Percentiles rank a stretch among this genome's conserved stretches.
These are phyloP conservation scores for Pleodorina starrii DNA, from an alignment of 139 green algal genomes.

Conservation along the genomic window DNA sequence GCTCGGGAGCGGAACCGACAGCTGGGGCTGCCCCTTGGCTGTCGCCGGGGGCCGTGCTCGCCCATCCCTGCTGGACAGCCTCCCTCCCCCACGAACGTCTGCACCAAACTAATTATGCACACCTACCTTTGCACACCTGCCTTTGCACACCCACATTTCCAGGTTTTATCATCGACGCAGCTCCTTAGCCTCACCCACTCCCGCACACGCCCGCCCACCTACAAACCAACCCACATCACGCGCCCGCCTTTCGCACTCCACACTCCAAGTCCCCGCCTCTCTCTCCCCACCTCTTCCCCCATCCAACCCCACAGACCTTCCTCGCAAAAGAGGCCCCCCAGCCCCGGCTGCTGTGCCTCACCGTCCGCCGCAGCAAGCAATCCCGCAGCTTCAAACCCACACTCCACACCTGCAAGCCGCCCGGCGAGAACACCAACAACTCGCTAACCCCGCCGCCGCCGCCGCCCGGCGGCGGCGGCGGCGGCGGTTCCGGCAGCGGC, in stretches of 20 bases:
- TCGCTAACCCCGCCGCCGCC: neutral
- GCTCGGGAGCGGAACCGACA: neutral
- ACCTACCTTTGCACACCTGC: no score
- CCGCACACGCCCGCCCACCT: no score
- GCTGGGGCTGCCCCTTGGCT: no score
- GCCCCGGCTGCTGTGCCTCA: constrained; percentile 49
- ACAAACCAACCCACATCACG: no score
- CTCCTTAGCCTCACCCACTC: no score
- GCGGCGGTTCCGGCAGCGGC: neutral
- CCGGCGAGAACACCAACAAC: neutral
- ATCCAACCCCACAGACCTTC: constrained; percentile 49
- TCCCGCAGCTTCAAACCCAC: constrained; percentile 47
- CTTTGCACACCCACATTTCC: no score
- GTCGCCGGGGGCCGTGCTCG: no score
- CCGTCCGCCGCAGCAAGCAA: constrained; percentile 39
- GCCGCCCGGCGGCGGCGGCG: neutral
- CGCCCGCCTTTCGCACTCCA: no score
- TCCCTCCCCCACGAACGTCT: neutral
- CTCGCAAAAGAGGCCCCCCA: constrained; percentile 40
- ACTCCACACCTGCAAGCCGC: constrained; percentile 7
- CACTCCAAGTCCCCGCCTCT: no score
- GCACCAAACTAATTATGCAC: no score
- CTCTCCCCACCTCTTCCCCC: neutral
- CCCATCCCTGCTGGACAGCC: neutral
- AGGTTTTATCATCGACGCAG: no score